phyloP scores from a whole-genome alignment of 1,284 basidiomycete genomes.

The Trametes sp. region DNA sequence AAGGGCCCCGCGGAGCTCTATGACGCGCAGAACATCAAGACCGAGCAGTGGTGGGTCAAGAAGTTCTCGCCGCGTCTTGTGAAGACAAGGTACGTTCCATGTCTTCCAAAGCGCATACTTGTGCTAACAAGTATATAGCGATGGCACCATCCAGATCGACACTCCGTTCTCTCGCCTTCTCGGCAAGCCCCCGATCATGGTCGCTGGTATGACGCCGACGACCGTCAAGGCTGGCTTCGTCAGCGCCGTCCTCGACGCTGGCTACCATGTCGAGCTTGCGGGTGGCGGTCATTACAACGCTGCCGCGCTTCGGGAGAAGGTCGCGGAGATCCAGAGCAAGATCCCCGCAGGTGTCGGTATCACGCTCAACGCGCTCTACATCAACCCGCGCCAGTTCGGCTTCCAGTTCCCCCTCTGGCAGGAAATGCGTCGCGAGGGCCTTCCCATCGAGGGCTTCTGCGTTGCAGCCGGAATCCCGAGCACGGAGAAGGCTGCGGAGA shows the following conservation, averaged over 20 bases:
- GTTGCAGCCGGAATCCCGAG: slow-evolving; percentile 98
- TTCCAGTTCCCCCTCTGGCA: slow-evolving; percentile 99
- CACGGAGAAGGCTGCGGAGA: slow-evolving; percentile 85
- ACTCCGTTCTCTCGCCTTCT: slow-evolving; percentile 96
- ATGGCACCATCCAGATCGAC: slow-evolving; percentile 92
- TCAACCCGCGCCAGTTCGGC: slow-evolving; percentile 96
- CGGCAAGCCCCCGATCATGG: slow-evolving; percentile 97
- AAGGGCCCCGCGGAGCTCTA: slow-evolving; percentile 90
- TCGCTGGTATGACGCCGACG: slow-evolving; percentile 97
- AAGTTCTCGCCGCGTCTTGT: slow-evolving; percentile 88
- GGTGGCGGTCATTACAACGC: slow-evolving; percentile 98
- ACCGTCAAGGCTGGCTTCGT: slow-evolving; percentile 95
- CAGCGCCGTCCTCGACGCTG: slow-evolving; percentile 90
- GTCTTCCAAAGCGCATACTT: not conserved
- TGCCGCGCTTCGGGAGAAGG: slow-evolving; percentile 86
- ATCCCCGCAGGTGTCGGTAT: slow-evolving; percentile 90
- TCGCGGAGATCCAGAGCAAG: slow-evolving; percentile 86
- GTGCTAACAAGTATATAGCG: slow-evolving; percentile 53
- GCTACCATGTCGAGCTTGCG: slow-evolving; percentile 96
- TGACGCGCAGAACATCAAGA: slow-evolving; percentile 68
- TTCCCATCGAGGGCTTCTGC: slow-evolving; percentile 97
- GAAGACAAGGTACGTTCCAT: slow-evolving; percentile 77
- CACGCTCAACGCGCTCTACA: slow-evolving; percentile 96
- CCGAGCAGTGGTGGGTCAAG: slow-evolving; percentile 91
- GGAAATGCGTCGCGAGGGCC: slow-evolving; percentile 94